Evolutionary conservation across 176 grass and related monocot species (phyloP).

Genomic region (Oropetium thomaeum): DNA sequence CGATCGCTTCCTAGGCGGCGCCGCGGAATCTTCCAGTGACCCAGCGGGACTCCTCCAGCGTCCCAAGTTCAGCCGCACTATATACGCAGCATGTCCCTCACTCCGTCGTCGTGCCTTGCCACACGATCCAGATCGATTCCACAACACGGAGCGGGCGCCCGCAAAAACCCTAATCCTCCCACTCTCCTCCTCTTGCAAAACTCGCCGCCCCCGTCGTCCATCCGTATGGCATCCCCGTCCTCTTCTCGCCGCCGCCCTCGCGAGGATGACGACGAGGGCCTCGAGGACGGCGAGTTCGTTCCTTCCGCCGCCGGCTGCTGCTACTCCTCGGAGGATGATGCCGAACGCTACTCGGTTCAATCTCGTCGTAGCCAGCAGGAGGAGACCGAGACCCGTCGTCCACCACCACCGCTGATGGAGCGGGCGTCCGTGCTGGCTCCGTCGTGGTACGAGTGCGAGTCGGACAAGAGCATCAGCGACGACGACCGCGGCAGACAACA

Average conservation of each 20-base stretch:
- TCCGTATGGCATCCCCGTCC: neutral
- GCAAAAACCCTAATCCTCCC: neutral
- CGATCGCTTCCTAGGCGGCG: too few relatives aligned
- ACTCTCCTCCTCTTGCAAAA: too few relatives aligned
- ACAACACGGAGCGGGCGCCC: neutral
- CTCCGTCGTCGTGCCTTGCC: neutral
- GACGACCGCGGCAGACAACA: neutral
- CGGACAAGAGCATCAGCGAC: slow-evolving; percentile 19
- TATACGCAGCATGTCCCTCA: neutral
- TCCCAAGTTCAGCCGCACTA: too few relatives aligned
- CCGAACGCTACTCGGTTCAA: neutral
- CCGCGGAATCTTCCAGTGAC: too few relatives aligned
- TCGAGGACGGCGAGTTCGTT: slow-evolving; percentile 36
- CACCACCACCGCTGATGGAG: too few relatives aligned
- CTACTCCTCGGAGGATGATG: neutral
- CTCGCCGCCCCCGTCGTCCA: neutral
- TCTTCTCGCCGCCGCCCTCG: neutral
- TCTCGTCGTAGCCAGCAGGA: neutral
- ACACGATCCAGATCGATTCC: neutral
- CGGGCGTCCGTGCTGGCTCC: neutral
- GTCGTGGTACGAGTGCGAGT: neutral
- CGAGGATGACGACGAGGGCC: neutral
- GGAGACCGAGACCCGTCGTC: too few relatives aligned
- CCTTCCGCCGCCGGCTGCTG: neutral
- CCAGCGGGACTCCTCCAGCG: too few relatives aligned